Evolutionary conservation across 2,329 filamentous ascomycete species (phyloP), one percentile per base, ranked within the genome.

Genomic region (Sphaerostilbella broomeana): DNA sequence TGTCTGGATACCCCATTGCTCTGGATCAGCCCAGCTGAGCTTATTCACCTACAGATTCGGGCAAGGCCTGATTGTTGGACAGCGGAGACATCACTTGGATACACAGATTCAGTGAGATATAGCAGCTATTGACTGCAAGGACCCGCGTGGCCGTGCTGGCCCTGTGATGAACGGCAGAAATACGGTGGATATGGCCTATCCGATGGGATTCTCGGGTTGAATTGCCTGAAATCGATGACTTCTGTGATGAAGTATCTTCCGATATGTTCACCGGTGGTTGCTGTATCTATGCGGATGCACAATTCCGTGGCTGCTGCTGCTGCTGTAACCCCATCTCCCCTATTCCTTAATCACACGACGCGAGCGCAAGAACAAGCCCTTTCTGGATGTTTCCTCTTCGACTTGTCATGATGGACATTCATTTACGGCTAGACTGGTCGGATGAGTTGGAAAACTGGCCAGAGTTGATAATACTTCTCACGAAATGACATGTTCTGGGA

Each of bases 281-380:
- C 25, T 35, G 38, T 35, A 20, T 12, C 12, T 30, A 20, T 25
- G 24, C 38, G 31, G 30, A 29, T 31, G 20, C 31, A 40, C 38
- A 17, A 30, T 35, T 22, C 25, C 22, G 31, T 29, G 38, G 31
- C 31, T 9, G 26, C 24, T 15, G 32, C 21, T 36, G 38, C 33
- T 41, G 38, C 32, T 24, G 20, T 25, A 35, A 31, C 38, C 19
- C 24, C 38, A 22, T 7, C 8, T 25, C 12, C 12, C 22, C n/a
- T n/a, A n/a, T 25, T 25, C 22, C 22, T 9, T 9, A 12, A 25
- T 9, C 12, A 25, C 22, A 8, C 22, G 22, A 12, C 12, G 22
- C 8, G 22, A 25, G n/a, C 22, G 22, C 22, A 25, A 25, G 12
- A 25, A 12, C 22, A 8, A 25, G 22, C 22, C 22, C 12, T 25